phyloP scores from a whole-genome alignment of 2,329 filamentous ascomycete genomes.

The Alternaria conjuncta region DNA sequence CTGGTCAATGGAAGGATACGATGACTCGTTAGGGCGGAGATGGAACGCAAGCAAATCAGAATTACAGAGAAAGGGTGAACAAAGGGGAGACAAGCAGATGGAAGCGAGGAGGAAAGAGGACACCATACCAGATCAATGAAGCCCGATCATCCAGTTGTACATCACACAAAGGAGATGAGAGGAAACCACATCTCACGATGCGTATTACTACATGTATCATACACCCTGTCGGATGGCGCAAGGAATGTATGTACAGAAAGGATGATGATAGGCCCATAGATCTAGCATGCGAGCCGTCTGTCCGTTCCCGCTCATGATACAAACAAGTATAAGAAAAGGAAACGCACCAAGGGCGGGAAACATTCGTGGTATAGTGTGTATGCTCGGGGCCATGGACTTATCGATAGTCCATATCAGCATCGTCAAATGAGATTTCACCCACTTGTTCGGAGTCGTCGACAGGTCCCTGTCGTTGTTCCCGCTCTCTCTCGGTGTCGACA shows the following conservation, averaged over 20 bases:
- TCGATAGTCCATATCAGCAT: constrained; percentile 66
- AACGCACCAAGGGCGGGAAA: constrained; percentile 50
- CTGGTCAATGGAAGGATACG: not conserved
- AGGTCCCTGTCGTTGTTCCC: constrained; percentile 50
- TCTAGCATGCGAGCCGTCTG: constrained; percentile 11
- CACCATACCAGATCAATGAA: constrained; percentile 9
- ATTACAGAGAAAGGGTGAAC: not conserved
- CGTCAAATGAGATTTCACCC: constrained; percentile 68
- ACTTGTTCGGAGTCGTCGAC: constrained; percentile 68
- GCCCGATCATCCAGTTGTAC: constrained; percentile 8
- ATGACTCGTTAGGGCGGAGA: not conserved
- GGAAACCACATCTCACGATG: constrained; percentile 25
- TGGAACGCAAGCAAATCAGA: constrained; percentile 11
- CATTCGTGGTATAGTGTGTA: constrained; percentile 37
- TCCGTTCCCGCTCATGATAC: constrained; percentile 11
- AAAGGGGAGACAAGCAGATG: constrained; percentile 1
- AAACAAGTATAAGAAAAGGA: constrained; percentile 29
- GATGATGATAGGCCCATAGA: constrained; percentile 16
- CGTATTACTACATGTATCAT: constrained; percentile 42
- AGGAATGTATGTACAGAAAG: constrained; percentile 37
- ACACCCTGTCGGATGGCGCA: constrained; percentile 29
- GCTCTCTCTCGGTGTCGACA: constrained; percentile 72
- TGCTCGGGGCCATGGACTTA: constrained; percentile 47
- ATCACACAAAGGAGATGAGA: constrained; percentile 20
- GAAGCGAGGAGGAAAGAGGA: not conserved